A percentile compares a stretch with the other conserved stretches of the same genome.
Conservation (phyloP, 108 stramenopile species). For the Parietichytrium sp. region DNA sequence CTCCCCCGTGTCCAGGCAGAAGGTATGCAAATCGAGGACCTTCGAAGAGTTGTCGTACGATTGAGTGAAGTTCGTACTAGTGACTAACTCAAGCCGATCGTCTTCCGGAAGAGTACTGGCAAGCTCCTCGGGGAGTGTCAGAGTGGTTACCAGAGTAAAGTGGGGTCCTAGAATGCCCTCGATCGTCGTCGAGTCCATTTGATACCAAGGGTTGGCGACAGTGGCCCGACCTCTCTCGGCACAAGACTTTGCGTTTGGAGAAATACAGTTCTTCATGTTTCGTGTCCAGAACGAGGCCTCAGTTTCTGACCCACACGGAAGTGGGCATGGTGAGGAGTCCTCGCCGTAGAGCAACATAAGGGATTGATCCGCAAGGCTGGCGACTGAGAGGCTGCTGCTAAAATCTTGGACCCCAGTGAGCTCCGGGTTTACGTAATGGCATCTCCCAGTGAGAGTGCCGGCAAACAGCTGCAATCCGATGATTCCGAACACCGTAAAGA, state of each 20-base stretch:
- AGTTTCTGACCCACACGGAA: not conserved
- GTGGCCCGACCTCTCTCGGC: not conserved
- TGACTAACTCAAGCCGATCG: too few relatives aligned
- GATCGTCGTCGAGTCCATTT: not conserved
- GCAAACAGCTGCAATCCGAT: slow-evolving; percentile 66
- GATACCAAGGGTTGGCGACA: not conserved
- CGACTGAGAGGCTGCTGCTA: slow-evolving; percentile 29
- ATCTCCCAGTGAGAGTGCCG: slow-evolving; percentile 65
- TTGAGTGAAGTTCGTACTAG: not conserved
- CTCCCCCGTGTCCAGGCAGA: slow-evolving; percentile 44
- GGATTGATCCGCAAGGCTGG: too few relatives aligned
- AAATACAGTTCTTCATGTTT: not conserved
- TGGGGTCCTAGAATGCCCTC: too few relatives aligned
- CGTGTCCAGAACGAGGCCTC: slow-evolving; percentile 34
- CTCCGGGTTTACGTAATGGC: slow-evolving; percentile 49
- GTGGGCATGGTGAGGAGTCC: not conserved
- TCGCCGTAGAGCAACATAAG: slow-evolving; percentile 45
- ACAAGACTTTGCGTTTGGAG: not conserved
- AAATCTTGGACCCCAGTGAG: slow-evolving; percentile 40
- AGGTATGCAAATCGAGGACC: not conserved
- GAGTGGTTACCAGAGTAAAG: too few relatives aligned
- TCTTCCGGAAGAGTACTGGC: too few relatives aligned
- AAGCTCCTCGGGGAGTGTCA: too few relatives aligned
- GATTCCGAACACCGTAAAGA: slow-evolving; percentile 69
- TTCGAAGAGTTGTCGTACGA: not conserved